Evolutionary conservation across 176 grass and related monocot species (phyloP).

Genomic region (Pontederia crassipes): DNA sequence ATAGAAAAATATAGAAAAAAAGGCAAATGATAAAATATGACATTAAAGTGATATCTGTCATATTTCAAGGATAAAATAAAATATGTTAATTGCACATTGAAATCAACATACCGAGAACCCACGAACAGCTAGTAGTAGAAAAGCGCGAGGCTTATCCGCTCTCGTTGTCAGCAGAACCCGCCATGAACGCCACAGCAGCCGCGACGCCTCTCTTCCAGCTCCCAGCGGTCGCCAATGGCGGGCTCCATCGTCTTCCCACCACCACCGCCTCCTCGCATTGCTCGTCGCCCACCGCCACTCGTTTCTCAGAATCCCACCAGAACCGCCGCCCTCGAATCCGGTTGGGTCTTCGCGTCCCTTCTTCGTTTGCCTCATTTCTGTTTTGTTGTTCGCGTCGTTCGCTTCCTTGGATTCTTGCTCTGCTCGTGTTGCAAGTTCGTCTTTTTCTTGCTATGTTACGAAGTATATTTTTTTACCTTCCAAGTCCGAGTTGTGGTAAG

Average conservation of each 20-base stretch:
- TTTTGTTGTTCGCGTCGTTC: not conserved
- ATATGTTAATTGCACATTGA: too few relatives aligned
- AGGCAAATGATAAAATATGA: too few relatives aligned
- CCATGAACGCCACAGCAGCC: slow-evolving; percentile 27
- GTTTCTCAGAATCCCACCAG: slow-evolving; percentile 17
- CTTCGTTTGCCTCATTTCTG: not conserved
- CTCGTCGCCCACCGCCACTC: slow-evolving; percentile 14
- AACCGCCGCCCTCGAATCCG: slow-evolving; percentile 6
- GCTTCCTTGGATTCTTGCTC: not conserved
- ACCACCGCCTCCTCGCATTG: not conserved
- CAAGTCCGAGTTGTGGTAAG: too few relatives aligned
- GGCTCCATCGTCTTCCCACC: not conserved
- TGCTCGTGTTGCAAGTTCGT: not conserved
- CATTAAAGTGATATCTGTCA: too few relatives aligned
- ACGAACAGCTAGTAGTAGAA: too few relatives aligned
- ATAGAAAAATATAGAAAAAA: too few relatives aligned
- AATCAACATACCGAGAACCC: too few relatives aligned
- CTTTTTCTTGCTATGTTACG: not conserved
- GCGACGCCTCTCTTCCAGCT: slow-evolving; percentile 27
- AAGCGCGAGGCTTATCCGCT: too few relatives aligned
- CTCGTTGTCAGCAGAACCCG: not conserved
- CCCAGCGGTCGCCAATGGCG: slow-evolving; percentile 15
- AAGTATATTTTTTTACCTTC: too few relatives aligned
- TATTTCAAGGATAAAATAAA: too few relatives aligned
- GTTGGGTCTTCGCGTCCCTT: not conserved